These are phyloP conservation scores for Gynandropsis gynandra DNA, from an alignment of 345 rosid genomes.

Conservation along the genomic window DNA sequence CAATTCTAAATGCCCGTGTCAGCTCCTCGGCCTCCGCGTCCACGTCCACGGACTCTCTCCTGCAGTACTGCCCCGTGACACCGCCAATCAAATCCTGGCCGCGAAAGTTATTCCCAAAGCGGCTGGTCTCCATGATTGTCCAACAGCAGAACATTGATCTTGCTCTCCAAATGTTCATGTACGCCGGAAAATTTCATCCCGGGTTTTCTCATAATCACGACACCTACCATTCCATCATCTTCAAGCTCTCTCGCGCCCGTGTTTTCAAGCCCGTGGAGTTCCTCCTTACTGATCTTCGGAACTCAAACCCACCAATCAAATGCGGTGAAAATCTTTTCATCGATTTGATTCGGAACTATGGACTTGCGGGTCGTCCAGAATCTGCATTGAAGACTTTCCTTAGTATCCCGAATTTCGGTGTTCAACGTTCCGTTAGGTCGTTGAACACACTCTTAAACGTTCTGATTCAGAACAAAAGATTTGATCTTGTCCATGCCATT, in stretches of 20 bases:
- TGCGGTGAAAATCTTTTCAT: conserved; percentile 74
- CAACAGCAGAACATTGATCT: conserved; percentile 81
- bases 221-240: conserved; percentile 69
- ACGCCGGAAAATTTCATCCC: conserved; percentile 73
- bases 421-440: conserved; percentile 66
- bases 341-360: conserved; percentile 62
- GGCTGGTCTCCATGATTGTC: conserved; percentile 59
- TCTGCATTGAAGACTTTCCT: conserved; percentile 48
- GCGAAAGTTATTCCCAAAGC: conserved; percentile 63
- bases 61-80: conserved; percentile 40
- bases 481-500: conserved; percentile 43
- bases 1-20: conserved; percentile 1
- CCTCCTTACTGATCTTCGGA: conserved; percentile 46
- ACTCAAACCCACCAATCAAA: conserved; percentile 35
- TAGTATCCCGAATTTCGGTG: conserved; percentile 45
- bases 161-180: conserved; percentile 74
- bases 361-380: conserved; percentile 57
- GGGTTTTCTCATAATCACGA: conserved; percentile 57
- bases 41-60: conserved; percentile 16
- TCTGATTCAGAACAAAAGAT: conserved; percentile 59
- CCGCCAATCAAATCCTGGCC: conserved; percentile 95
- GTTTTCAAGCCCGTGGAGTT: conserved; percentile 60
- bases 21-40: conserved; percentile 7
- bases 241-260: conserved; percentile 78
- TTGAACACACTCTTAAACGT: conserved; percentile 74